phyloP scores from a whole-genome alignment of 2,329 filamentous ascomycete species.

The Sporothrix pallida region DNA sequence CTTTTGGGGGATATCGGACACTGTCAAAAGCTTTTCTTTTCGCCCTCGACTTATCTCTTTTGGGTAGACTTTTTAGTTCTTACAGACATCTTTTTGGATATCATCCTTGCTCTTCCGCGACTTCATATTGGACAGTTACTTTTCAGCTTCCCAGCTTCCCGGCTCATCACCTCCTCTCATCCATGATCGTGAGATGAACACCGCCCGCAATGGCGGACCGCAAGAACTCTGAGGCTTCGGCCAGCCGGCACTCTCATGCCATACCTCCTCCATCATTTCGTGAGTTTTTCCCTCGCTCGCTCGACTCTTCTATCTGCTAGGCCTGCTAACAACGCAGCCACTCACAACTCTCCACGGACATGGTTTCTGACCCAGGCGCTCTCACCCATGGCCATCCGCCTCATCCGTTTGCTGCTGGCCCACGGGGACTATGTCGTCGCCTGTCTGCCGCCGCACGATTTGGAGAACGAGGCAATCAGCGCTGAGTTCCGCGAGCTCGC shows the following conservation, averaged over 20 bases:
- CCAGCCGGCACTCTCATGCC: conserved; percentile 51
- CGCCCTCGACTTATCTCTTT: neutral
- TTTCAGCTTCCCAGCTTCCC: too few species aligned
- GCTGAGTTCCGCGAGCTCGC: conserved; percentile 81
- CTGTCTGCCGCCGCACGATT: conserved; percentile 78
- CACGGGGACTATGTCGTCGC: conserved; percentile 92
- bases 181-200: conserved; percentile 22
- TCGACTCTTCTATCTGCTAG: too few species aligned
- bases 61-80: too few species aligned
- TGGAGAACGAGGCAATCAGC: conserved; percentile 76
- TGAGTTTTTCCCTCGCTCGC: conserved; percentile 38
- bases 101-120: too few species aligned
- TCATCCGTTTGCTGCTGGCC: conserved; percentile 80
- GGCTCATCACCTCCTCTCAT: neutral
- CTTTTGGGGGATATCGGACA: too few species aligned
- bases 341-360: conserved; percentile 77
- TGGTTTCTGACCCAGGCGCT: conserved; percentile 92
- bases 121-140: too few species aligned
- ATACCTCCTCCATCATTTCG: conserved; percentile 59
- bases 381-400: conserved; percentile 81
- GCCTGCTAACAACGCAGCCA: conserved; percentile 51
- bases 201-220: conserved; percentile 51
- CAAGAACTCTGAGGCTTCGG: conserved; percentile 53
- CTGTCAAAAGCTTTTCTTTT: neutral
- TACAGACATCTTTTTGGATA: too few species aligned